Evolutionary conservation across 306 rosid species (phyloP).

Genomic region (Vigna trinervia): DNA sequence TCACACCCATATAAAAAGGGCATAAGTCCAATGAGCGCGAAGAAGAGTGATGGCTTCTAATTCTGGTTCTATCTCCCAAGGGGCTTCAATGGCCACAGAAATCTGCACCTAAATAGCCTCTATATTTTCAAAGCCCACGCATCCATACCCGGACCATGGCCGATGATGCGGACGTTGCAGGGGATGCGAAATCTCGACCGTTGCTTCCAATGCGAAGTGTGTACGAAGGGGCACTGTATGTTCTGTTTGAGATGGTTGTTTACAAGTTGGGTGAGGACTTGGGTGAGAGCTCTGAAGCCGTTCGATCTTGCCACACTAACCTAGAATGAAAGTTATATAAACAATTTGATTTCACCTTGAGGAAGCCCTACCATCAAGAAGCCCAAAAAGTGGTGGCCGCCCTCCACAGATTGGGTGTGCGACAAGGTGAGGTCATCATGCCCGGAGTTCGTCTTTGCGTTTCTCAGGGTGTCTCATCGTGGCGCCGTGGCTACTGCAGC

Average conservation of each 20-base stretch:
- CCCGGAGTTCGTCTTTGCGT: too few relatives aligned
- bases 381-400: too few relatives aligned
- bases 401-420: too few relatives aligned
- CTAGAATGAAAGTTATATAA: constrained; percentile 53
- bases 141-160: constrained; percentile 86
- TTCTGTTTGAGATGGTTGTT: constrained; percentile 93
- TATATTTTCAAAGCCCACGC: constrained; percentile 71
- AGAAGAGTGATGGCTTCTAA: constrained; percentile 25
- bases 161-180: constrained; percentile 53
- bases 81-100: constrained; percentile 64
- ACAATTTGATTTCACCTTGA: background rate
- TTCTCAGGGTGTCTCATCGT: too few relatives aligned
- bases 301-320: constrained; percentile 91
- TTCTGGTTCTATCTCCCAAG: constrained; percentile 35
- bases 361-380: too few relatives aligned
- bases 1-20: background rate
- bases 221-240: constrained; percentile 88
- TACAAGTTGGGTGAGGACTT: constrained; percentile 65
- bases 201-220: constrained; percentile 93
- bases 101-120: constrained; percentile 76
- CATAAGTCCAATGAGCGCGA: background rate
- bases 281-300: constrained; percentile 69
- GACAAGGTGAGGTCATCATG: too few relatives aligned
- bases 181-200: constrained; percentile 55
- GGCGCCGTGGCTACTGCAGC: too few relatives aligned